A percentile compares a stretch with the other conserved stretches of the same genome.
phyloP scores from a whole-genome alignment of 2,329 filamentous ascomycete species.

The Aspergillus carbonarius region DNA sequence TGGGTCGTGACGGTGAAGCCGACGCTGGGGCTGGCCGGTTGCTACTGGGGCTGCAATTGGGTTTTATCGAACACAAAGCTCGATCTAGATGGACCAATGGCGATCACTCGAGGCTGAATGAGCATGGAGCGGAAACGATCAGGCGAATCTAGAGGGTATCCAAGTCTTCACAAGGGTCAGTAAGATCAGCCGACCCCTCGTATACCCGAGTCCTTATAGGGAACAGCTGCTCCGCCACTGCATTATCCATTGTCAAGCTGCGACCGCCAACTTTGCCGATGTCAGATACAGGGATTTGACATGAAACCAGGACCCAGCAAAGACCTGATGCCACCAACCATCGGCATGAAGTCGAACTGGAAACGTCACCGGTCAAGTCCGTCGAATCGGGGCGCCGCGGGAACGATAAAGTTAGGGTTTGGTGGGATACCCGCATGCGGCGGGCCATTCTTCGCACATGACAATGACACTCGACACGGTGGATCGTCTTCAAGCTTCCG shows the following conservation, averaged over 20 bases:
- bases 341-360: too few species aligned
- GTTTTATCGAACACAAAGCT: not conserved
- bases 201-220: too few species aligned
- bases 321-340: too few species aligned
- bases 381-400: not conserved
- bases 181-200: too few species aligned
- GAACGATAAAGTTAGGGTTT: not conserved
- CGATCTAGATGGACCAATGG: not conserved
- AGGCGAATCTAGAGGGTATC: not conserved
- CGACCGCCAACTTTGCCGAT: too few species aligned
- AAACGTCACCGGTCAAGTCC: not conserved
- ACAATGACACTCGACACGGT: not conserved
- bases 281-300: too few species aligned
- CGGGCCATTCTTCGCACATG: not conserved
- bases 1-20: not conserved
- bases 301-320: too few species aligned
- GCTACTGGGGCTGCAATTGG: not conserved
- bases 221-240: too few species aligned
- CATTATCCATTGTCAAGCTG: too few species aligned
- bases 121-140: not conserved
- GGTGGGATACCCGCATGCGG: not conserved
- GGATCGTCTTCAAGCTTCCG: not conserved
- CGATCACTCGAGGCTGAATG: not conserved
- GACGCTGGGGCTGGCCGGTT: not conserved
- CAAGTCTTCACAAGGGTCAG: not conserved